Evolutionary conservation across 2,329 filamentous ascomycete species (phyloP), one percentile per base, ranked within the genome.

Genomic region (Paradendryphiella salina): DNA sequence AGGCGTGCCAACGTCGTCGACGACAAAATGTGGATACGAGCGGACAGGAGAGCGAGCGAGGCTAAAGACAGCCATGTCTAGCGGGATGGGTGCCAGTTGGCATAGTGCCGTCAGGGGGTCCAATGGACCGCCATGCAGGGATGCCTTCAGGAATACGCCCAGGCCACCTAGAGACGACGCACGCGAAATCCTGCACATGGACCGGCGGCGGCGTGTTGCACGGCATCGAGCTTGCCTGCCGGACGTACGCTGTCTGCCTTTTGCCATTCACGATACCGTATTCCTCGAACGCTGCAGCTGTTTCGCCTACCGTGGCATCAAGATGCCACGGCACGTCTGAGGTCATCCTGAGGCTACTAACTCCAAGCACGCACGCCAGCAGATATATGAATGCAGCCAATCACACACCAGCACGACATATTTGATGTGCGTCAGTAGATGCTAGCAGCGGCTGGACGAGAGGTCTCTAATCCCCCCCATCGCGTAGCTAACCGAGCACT

Each of bases 1-100:
- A 58, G 54, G 52, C 52, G 55, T 54, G 56, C 48, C 52, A 46
- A 46, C 38, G 54, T 52, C 52, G 57, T 59, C 52, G 50, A 63
- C 52, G 48, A 64, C 53, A 59, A 55, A 52, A 45, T 38, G 45
- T 43, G 50, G 45, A 52, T 45, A 52, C 38, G 50, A 44, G 42
- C 32, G 50, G 33, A 47, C 51, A 54, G 51, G 51, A 54, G 51
- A 51, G 38, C 46, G 42, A n/a, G 38, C 46, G 40, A 50, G 51
- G 41, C 52, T 46, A 51, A 43, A 28, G 52, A 36, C 41, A 43
- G 48, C 47, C 52, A 35, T 43, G 39, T 13, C 13, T 44, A 51
- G 47, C 32, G 37, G 42, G 18, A 33, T 20, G 18, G 28, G 15
- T 44, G 50, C 45, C 45, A 52, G 45, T 49, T 52, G 50, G 45